Percentiles rank a stretch among this genome's conserved stretches.
Conservation (phyloP, 345 rosid genomes). For the Combretum micranthum region DNA sequence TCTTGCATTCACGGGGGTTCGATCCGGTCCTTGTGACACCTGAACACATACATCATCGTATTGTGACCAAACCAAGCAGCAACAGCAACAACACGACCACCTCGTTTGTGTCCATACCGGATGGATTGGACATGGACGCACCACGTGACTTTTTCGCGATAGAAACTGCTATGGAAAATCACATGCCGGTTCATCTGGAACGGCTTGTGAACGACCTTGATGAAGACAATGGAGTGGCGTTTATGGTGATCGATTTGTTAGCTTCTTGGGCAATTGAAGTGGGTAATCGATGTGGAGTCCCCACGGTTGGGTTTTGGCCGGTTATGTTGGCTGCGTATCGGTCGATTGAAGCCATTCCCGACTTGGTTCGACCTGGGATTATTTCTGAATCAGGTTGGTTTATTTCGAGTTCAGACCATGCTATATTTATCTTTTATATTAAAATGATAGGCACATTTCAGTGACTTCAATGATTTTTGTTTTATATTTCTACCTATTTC, state of each 20-base stretch:
- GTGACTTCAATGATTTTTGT: no score
- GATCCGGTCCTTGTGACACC: conserved; percentile 44
- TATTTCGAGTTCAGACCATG: no score
- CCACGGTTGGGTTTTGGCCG: conserved; percentile 71
- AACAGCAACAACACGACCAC: conserved; percentile 6
- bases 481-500: no score
- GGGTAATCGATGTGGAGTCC: conserved; percentile 42
- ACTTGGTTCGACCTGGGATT: conserved; percentile 31
- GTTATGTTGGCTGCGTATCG: conserved; percentile 60
- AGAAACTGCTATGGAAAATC: conserved; percentile 52
- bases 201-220: conserved; percentile 19
- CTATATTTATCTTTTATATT: no score
- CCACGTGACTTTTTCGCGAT: conserved; percentile 57
- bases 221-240: conserved; percentile 28
- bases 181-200: conserved; percentile 57
- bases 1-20: conserved; percentile 36
- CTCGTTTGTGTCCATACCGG: conserved; percentile 35
- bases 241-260: conserved; percentile 60
- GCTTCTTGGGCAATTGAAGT: conserved; percentile 64
- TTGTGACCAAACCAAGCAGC: not conserved
- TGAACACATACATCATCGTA: conserved; percentile 43
- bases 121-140: conserved; percentile 23
- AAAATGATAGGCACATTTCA: no score
- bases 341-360: conserved; percentile 54
- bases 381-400: conserved; percentile 48